A percentile compares a stretch with the other conserved stretches of the same genome.
phyloP scores from a whole-genome alignment of 805 yeast species.

The Saccharomycopsis fermentans region DNA sequence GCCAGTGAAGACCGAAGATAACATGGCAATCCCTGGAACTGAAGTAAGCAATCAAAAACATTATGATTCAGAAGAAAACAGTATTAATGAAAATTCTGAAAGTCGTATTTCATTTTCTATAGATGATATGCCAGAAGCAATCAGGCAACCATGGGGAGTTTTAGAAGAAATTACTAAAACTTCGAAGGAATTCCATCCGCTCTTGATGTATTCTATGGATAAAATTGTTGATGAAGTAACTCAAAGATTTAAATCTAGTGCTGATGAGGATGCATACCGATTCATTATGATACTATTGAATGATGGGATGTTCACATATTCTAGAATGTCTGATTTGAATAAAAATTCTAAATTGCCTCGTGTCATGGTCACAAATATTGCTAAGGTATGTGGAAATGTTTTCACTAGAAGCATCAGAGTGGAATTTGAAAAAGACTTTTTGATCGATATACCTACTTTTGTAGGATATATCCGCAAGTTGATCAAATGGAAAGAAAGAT shows the following conservation, averaged over 20 bases:
- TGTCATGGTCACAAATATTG: slow-evolving; percentile 80
- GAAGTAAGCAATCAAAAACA: background rate
- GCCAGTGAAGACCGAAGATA: background rate
- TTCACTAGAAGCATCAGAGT: slow-evolving; percentile 80
- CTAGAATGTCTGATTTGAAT: slow-evolving; percentile 63
- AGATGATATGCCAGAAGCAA: slow-evolving; percentile 19
- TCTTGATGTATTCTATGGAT: slow-evolving; percentile 84
- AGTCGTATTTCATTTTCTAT: slow-evolving; percentile 19
- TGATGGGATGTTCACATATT: slow-evolving; percentile 86
- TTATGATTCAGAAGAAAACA: background rate
- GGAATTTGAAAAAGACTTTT: slow-evolving; percentile 86
- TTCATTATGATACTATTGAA: slow-evolving; percentile 82
- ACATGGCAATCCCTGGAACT: background rate
- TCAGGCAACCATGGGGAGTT: slow-evolving; percentile 77
- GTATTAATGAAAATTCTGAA: background rate
- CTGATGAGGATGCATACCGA: slow-evolving; percentile 94
- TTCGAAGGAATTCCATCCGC: slow-evolving; percentile 90
- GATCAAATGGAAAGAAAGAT: slow-evolving; percentile 83
- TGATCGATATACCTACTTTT: slow-evolving; percentile 74
- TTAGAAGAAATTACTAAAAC: slow-evolving; percentile 89
- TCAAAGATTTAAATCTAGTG: slow-evolving; percentile 84
- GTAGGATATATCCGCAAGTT: slow-evolving; percentile 77
- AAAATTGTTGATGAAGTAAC: slow-evolving; percentile 92
- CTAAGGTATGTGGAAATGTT: slow-evolving; percentile 85
- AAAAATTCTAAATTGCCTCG: slow-evolving; percentile 64